A percentile compares a stretch with the other conserved stretches of the same genome.
Conservation (phyloP, 2,329 filamentous ascomycete genomes). For the Bimuria novae-zelandiae region DNA sequence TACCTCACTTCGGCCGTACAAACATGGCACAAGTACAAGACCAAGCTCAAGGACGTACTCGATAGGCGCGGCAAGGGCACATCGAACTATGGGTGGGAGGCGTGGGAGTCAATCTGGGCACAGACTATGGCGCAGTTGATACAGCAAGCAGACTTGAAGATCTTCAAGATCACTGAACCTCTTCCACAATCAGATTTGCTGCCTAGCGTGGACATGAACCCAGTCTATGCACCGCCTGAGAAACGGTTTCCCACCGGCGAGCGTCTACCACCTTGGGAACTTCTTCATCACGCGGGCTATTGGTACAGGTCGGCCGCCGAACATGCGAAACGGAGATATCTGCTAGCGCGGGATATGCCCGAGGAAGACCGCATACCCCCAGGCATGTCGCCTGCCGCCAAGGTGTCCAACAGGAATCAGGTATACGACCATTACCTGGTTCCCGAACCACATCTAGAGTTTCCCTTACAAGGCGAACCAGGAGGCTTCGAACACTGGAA, state of each 20-base stretch:
- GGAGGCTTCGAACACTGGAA: conserved; percentile 57
- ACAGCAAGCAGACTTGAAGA: conserved; percentile 55
- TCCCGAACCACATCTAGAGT: conserved; percentile 62
- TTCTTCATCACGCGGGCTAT: conserved; percentile 66
- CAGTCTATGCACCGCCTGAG: conserved; percentile 55
- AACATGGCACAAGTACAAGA: conserved; percentile 78
- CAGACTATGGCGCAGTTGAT: conserved; percentile 65
- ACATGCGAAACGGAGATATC: conserved; percentile 56
- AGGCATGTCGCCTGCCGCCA: conserved; percentile 59
- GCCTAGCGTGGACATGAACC: conserved; percentile 32
- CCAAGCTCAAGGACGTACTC: conserved; percentile 74
- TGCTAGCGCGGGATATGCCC: conserved; percentile 60
- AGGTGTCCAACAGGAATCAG: conserved; percentile 57
- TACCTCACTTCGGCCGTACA: conserved; percentile 80
- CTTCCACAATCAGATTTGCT: conserved; percentile 29
- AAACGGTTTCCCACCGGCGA: conserved; percentile 56
- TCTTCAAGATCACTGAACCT: conserved; percentile 42
- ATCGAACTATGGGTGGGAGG: conserved; percentile 88
- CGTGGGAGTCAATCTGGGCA: conserved; percentile 83
- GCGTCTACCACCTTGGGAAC: conserved; percentile 60
- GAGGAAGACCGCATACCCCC: conserved; percentile 62
- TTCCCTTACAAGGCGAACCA: conserved; percentile 48
- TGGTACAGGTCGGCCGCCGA: conserved; percentile 61
- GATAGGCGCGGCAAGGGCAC: conserved; percentile 84
- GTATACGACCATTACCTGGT: conserved; percentile 66